Evolutionary conservation across 768 basidiomycete genomes (phyloP).

Genomic region (Tulasnella calospora): DNA sequence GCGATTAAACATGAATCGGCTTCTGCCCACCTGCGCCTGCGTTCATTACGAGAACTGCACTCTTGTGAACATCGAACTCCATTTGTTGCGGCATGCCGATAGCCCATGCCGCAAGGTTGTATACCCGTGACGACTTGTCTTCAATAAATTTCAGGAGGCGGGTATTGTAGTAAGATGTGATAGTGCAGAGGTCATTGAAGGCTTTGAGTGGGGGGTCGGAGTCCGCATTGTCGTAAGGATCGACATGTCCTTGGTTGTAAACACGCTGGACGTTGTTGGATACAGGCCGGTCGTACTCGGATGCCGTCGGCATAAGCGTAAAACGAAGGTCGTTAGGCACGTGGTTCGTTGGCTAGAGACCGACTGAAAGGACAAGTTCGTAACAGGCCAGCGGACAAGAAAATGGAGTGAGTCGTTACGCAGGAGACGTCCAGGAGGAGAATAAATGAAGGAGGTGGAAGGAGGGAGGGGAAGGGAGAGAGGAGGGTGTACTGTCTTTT

Average conservation of each 20-base stretch:
- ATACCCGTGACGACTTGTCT: not conserved
- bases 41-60: constrained; percentile 21
- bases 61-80: not conserved
- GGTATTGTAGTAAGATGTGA: not conserved
- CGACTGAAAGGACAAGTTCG: not conserved
- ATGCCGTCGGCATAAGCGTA: not conserved
- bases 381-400: not conserved
- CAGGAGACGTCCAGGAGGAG: not conserved
- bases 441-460: not conserved
- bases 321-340: not conserved
- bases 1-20: not conserved
- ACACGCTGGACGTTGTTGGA: not conserved
- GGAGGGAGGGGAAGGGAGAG: not conserved
- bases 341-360: not conserved
- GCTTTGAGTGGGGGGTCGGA: not conserved
- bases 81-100: constrained; percentile 10
- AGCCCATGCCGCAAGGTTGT: not conserved
- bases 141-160: not conserved
- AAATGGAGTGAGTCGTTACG: not conserved
- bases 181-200: constrained; percentile 9
- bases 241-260: not conserved
- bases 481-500: not conserved
- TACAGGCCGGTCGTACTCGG: not conserved
- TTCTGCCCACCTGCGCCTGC: constrained; percentile 9
- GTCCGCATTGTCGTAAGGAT: not conserved